Evolutionary conservation across 805 yeast genomes (phyloP).

Genomic region (Scheffersomyces amazonensis): DNA sequence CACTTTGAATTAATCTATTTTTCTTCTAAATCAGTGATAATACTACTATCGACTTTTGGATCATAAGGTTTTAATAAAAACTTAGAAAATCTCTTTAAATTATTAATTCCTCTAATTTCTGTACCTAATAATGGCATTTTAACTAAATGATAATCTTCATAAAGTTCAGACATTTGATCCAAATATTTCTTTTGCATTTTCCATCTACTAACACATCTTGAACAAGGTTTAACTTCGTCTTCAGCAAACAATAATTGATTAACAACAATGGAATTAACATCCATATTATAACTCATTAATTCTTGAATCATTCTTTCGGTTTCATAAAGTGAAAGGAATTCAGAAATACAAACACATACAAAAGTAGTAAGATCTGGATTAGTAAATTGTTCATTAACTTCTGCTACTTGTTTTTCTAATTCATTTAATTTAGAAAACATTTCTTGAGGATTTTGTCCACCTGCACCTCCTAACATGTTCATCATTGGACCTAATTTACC

Average conservation of each 20-base stretch:
- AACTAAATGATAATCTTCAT: slow-evolving; percentile 95
- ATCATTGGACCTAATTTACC: slow-evolving; percentile 90
- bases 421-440: slow-evolving; percentile 77
- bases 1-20: no score
- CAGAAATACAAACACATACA: slow-evolving; percentile 96
- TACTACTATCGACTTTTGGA: slow-evolving; percentile 55
- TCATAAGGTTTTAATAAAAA: slow-evolving; percentile 77
- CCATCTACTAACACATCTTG: slow-evolving; percentile 89
- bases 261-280: slow-evolving; percentile 93
- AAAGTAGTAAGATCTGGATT: slow-evolving; percentile 94
- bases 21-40: slow-evolving; percentile 56
- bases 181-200: slow-evolving; percentile 94
- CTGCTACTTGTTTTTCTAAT: slow-evolving; percentile 74
- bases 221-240: slow-evolving; percentile 70
- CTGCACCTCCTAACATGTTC: slow-evolving; percentile 63
- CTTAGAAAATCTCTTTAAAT: slow-evolving; percentile 77
- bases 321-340: slow-evolving; percentile 91
- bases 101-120: slow-evolving; percentile 91
- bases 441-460: slow-evolving; percentile 64
- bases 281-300: slow-evolving; percentile 90
- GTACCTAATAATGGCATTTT: slow-evolving; percentile 93
- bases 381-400: slow-evolving; percentile 92
- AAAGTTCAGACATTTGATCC: slow-evolving; percentile 92
- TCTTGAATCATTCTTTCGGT: slow-evolving; percentile 98
- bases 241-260: slow-evolving; percentile 91